phyloP scores from a whole-genome alignment of 805 yeast species.

The Metschnikowia corniflorae region DNA sequence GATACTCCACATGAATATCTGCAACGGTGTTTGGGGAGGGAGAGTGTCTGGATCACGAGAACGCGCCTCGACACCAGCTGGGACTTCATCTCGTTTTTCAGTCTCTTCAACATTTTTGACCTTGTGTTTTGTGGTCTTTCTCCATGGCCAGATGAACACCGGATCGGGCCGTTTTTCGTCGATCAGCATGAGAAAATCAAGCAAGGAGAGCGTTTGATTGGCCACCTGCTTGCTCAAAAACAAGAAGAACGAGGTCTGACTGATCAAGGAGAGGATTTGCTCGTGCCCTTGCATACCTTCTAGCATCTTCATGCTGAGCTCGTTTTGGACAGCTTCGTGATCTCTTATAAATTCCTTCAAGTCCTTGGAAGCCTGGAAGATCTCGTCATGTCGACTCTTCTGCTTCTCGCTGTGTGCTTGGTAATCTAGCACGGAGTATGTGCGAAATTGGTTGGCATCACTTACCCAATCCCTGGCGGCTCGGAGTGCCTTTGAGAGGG shows the following conservation, averaged over 20 bases:
- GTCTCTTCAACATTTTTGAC: neutral
- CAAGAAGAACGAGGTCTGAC: slow-evolving; percentile 23
- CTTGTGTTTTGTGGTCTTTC: too few relatives aligned
- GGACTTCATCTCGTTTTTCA: slow-evolving; percentile 6
- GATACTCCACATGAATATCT: slow-evolving; percentile 18
- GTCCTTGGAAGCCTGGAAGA: slow-evolving; percentile 13
- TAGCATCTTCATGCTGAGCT: slow-evolving; percentile 4
- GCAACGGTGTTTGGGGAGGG: slow-evolving; percentile 23
- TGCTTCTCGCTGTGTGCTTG: slow-evolving; percentile 15
- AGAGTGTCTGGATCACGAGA: slow-evolving; percentile 29
- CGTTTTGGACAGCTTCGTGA: slow-evolving; percentile 6
- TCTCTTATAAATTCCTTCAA: slow-evolving; percentile 9
- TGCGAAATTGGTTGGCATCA: slow-evolving; percentile 28
- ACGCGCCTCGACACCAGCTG: neutral
- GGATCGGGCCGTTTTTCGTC: slow-evolving; percentile 24
- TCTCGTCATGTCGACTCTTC: slow-evolving; percentile 12
- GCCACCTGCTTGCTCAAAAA: slow-evolving; percentile 20
- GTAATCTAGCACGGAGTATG: slow-evolving; percentile 14
- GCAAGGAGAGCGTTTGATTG: slow-evolving; percentile 12
- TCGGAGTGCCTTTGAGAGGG: slow-evolving; percentile 18
- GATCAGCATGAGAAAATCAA: slow-evolving; percentile 20
- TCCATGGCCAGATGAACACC: slow-evolving; percentile 16
- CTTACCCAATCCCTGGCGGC: slow-evolving; percentile 24
- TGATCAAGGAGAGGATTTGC: slow-evolving; percentile 24
- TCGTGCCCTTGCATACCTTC: slow-evolving; percentile 18